These are phyloP conservation scores for Aspergillus wentii DNA, from an alignment of 495 filamentous ascomycete genomes.

Conservation along the genomic window DNA sequence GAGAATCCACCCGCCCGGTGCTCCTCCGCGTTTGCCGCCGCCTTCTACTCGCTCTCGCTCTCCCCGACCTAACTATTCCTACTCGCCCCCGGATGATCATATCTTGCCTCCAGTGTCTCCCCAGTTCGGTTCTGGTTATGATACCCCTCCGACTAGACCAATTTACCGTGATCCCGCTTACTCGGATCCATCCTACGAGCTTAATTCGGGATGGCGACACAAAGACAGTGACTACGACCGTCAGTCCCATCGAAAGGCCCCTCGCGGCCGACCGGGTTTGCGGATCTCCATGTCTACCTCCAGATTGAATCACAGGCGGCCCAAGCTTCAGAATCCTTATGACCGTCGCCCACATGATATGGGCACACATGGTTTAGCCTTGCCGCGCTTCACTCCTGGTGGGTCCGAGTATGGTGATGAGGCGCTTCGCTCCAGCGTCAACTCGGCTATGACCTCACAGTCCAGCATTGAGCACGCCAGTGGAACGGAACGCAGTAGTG, in stretches of 20 bases:
- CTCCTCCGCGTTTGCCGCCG: constrained; percentile 5
- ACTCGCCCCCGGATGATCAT: constrained; percentile 18
- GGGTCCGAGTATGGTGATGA: constrained; percentile 36
- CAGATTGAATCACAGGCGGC: constrained; percentile 22
- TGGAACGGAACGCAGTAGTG: constrained; percentile 75
- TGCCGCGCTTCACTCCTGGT: constrained; percentile 30
- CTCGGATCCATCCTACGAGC: constrained; percentile 15
- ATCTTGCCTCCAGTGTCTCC: constrained; percentile 25
- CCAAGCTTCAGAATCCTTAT: constrained; percentile 21
- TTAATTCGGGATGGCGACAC: constrained; percentile 11
- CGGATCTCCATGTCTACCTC: constrained; percentile 42
- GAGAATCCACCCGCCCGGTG: constrained; percentile 26
- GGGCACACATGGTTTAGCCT: constrained; percentile 17
- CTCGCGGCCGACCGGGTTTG: constrained; percentile 22
- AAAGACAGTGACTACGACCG: constrained; percentile 24
- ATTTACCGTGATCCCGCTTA: constrained; percentile 16
- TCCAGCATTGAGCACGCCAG: constrained; percentile 66
- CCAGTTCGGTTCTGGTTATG: constrained; percentile 19
- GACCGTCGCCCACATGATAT: constrained; percentile 22
- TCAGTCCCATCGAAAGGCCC: constrained; percentile 20
- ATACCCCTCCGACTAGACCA: constrained; percentile 14
- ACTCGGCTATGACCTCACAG: constrained; percentile 62
- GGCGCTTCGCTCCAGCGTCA: constrained; percentile 64
- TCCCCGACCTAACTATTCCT: constrained; percentile 16
- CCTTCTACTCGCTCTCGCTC: constrained; percentile 24